Evolutionary conservation across 768 basidiomycete genomes (phyloP).

Genomic region (Cystobasidium ongulense): DNA sequence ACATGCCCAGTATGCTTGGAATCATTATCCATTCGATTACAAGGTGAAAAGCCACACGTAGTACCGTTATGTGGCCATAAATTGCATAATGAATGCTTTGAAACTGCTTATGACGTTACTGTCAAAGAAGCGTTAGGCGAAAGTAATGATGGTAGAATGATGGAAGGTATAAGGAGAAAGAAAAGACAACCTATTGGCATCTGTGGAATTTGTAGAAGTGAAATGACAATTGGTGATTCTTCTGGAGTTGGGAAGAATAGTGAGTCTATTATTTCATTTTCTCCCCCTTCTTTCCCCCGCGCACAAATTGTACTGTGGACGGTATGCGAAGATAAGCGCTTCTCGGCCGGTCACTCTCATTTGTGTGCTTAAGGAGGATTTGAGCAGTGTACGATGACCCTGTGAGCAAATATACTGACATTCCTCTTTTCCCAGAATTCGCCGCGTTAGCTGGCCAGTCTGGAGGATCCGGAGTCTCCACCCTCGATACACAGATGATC

Average conservation of each 20-base stretch:
- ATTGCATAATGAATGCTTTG: conserved; percentile 90
- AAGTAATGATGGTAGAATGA: background rate
- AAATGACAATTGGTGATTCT: conserved; percentile 90
- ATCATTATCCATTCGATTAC: conserved; percentile 79
- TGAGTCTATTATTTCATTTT: conserved; percentile 50
- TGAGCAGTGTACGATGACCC: background rate
- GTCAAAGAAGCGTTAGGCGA: conserved; percentile 55
- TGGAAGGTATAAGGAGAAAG: background rate
- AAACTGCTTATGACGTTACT: conserved; percentile 87
- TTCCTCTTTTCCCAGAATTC: conserved; percentile 57
- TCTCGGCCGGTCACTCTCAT: too few species aligned
- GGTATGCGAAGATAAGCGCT: too few species aligned
- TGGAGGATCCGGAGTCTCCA: conserved; percentile 44
- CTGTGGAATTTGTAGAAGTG: conserved; percentile 90
- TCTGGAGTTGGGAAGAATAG: conserved; percentile 74
- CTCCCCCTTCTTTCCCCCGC: too few species aligned
- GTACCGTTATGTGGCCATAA: conserved; percentile 96
- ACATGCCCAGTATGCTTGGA: conserved; percentile 96
- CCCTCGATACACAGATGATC: conserved; percentile 45
- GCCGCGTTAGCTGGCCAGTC: conserved; percentile 88
- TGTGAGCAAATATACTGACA: background rate
- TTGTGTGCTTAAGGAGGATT: too few species aligned
- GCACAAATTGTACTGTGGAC: too few species aligned
- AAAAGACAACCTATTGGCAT: conserved; percentile 58
- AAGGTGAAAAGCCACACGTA: conserved; percentile 94